Evolutionary conservation across 108 stramenopile genomes (phyloP).

Genomic region (Pseudonitzschia multistriata): DNA sequence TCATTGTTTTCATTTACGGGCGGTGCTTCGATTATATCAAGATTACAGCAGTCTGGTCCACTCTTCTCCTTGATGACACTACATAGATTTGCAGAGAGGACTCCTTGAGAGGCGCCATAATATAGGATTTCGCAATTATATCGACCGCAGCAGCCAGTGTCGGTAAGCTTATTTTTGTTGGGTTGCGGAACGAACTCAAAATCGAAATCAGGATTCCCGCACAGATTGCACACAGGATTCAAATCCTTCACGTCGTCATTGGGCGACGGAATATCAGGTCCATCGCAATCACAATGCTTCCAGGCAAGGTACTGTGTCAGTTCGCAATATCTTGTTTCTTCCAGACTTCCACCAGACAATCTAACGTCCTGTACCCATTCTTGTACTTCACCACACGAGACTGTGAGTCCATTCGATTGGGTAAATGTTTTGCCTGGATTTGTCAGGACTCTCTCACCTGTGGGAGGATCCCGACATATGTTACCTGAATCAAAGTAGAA

Average conservation of each 20-base stretch:
- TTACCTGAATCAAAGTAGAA: neutral
- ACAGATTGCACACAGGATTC: slow-evolving; percentile 7
- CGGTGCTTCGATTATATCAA: neutral
- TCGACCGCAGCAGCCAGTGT: slow-evolving; percentile 6
- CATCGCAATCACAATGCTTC: neutral
- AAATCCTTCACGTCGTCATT: neutral
- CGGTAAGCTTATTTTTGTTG: slow-evolving; percentile 4
- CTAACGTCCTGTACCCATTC: slow-evolving; percentile 13
- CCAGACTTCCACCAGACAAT: neutral
- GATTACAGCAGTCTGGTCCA: slow-evolving; percentile 14
- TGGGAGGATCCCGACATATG: slow-evolving; percentile 10
- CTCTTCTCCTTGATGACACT: neutral
- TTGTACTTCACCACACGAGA: neutral
- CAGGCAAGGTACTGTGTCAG: slow-evolving; percentile 1
- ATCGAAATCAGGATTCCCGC: neutral
- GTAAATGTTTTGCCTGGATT: neutral
- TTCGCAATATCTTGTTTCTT: neutral
- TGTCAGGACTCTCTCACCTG: neutral
- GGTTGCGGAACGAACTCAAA: slow-evolving; percentile 17
- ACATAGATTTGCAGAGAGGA: neutral
- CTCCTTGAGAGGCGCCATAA: neutral
- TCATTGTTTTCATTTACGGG: neutral
- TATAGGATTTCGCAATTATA: slow-evolving; percentile 8
- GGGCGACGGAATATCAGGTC: slow-evolving; percentile 15
- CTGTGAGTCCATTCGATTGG: neutral